phyloP scores from a whole-genome alignment of 2,329 filamentous ascomycete species.

The Aspergillus ustus region DNA sequence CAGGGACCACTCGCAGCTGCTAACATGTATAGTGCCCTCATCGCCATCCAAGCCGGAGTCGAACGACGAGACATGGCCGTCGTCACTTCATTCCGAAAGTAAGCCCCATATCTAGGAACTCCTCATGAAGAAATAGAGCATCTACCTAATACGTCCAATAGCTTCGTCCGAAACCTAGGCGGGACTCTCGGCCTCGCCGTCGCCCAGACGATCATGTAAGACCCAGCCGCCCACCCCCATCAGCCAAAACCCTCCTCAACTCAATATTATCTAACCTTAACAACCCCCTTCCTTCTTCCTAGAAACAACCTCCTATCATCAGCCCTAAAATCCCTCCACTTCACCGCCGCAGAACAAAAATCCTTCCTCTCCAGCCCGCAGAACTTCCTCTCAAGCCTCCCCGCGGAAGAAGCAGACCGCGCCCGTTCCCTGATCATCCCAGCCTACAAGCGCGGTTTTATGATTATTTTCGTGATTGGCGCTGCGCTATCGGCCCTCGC shows the following conservation, averaged over 20 bases:
- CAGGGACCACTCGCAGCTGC: not conserved
- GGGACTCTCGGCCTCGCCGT: slow-evolving; percentile 48
- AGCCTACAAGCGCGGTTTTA: slow-evolving; percentile 46
- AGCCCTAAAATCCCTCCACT: slow-evolving; percentile 31
- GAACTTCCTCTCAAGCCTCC: slow-evolving; percentile 34
- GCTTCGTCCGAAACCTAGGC: slow-evolving; percentile 49
- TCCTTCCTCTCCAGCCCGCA: slow-evolving; percentile 38
- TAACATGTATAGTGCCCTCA: slow-evolving; percentile 31
- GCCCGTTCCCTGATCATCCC: slow-evolving; percentile 36
- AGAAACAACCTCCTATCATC: slow-evolving; percentile 39
- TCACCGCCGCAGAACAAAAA: slow-evolving; percentile 27
- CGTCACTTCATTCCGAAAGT: slow-evolving; percentile 44
- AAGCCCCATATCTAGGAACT: not conserved
- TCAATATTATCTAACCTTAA: not conserved
- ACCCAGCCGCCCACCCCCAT: not conserved
- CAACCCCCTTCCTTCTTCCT: not conserved
- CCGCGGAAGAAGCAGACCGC: slow-evolving; percentile 27
- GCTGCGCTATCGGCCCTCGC: slow-evolving; percentile 42
- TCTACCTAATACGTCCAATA: slow-evolving; percentile 22
- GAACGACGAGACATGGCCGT: slow-evolving; percentile 47
- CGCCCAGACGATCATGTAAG: slow-evolving; percentile 47
- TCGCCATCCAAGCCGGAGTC: slow-evolving; percentile 48
- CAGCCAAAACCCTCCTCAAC: too few relatives aligned
- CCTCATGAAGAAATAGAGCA: not conserved
- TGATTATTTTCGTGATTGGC: slow-evolving; percentile 46